These are phyloP conservation scores for Linum trigynum DNA, from an alignment of 345 rosid species.

Conservation along the genomic window DNA sequence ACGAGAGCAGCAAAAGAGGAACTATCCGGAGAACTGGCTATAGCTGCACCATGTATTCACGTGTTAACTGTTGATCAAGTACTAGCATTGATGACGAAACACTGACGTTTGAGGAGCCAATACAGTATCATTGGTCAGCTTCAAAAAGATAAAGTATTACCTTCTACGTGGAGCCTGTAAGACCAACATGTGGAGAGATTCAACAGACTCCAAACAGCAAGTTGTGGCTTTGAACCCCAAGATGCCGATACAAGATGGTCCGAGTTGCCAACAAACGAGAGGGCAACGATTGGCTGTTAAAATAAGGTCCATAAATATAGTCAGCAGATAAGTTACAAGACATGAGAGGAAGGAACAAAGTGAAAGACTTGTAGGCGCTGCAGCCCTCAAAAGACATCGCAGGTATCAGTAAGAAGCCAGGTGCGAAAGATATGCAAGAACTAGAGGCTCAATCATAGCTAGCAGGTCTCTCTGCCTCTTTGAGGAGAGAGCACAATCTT, in stretches of 20 bases:
- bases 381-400: too few relatives aligned
- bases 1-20: constrained; percentile 66
- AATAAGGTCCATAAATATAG: constrained; percentile 8
- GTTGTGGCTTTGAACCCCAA: constrained; percentile 46
- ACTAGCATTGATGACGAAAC: neutral
- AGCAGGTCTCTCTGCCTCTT: too few relatives aligned
- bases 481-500: too few relatives aligned
- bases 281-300: constrained; percentile 53
- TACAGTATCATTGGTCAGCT: too few relatives aligned
- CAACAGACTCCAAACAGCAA: constrained; percentile 73
- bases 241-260: constrained; percentile 74
- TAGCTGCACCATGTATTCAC: constrained; percentile 36
- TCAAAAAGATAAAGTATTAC: constrained; percentile 21
- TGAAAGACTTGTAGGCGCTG: too few relatives aligned
- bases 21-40: constrained; percentile 43
- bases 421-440: too few relatives aligned
- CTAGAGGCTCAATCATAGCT: too few relatives aligned
- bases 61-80: neutral
- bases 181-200: constrained; percentile 69
- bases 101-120: too few relatives aligned
- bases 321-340: neutral
- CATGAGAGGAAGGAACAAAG: too few relatives aligned
- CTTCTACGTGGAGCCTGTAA: constrained; percentile 68
- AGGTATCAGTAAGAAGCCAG: too few relatives aligned
- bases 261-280: constrained; percentile 63